Evolutionary conservation across 1,284 basidiomycete species (phyloP).

Genomic region (Moniliophthora roreri): DNA sequence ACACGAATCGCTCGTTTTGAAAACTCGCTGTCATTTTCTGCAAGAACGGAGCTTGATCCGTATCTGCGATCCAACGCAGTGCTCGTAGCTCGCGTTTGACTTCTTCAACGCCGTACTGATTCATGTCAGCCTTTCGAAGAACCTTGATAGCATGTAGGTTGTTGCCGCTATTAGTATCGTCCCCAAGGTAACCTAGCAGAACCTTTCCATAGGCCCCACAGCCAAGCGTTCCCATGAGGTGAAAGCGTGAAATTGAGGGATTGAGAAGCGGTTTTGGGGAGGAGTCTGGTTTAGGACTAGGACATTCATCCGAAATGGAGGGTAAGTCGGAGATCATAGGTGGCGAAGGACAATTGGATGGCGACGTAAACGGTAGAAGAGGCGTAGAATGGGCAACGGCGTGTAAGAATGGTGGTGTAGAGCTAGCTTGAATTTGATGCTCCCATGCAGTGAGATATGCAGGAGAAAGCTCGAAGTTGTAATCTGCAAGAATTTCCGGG

Average conservation of each 20-base stretch:
- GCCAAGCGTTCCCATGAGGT: slow-evolving; percentile 21
- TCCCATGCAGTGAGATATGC: not conserved
- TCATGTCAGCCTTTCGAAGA: slow-evolving; percentile 16
- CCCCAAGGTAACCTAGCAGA: slow-evolving; percentile 20
- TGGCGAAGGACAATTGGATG: not conserved
- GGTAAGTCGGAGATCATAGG: not conserved
- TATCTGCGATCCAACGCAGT: slow-evolving; percentile 18
- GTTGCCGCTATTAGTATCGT: slow-evolving; percentile 1
- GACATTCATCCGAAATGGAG: slow-evolving; percentile 1
- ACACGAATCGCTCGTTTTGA: slow-evolving; percentile 15
- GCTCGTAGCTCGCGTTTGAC: slow-evolving; percentile 20
- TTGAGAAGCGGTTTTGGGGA: not conserved
- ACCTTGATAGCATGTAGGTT: slow-evolving; percentile 26
- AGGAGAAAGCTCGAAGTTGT: no score
- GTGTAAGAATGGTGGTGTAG: not conserved
- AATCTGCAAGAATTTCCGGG: no score
- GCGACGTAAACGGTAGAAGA: not conserved
- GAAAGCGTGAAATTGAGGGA: slow-evolving; percentile 13
- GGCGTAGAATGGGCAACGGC: not conserved
- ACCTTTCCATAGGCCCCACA: slow-evolving; percentile 27
- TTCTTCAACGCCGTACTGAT: slow-evolving; percentile 13
- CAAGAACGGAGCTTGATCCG: slow-evolving; percentile 11
- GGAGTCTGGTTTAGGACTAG: not conserved
- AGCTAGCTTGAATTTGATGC: not conserved
- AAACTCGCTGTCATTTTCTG: slow-evolving; percentile 18